phyloP scores from a whole-genome alignment of 352 stramenopile species.

The Phytophthora crassamura region DNA sequence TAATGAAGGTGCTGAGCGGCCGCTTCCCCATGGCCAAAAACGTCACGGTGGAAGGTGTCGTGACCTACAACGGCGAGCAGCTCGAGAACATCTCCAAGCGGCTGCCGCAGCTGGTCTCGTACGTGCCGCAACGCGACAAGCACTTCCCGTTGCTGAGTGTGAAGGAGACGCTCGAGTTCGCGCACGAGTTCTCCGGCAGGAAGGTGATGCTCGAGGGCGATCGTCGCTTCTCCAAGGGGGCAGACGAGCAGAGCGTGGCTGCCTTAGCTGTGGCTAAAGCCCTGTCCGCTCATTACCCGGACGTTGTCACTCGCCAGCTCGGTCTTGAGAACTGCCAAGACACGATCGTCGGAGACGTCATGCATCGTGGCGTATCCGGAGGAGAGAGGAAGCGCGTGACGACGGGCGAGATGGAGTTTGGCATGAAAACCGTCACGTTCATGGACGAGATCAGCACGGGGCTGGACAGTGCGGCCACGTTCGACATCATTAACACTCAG shows the following conservation, averaged over 20 bases:
- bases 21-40: slow-evolving; percentile 42
- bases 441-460: slow-evolving; percentile 81
- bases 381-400: slow-evolving; percentile 91
- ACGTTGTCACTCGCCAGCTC: slow-evolving; percentile 53
- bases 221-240: slow-evolving; percentile 46
- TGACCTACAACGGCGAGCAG: slow-evolving; percentile 54
- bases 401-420: slow-evolving; percentile 86
- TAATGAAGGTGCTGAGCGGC: slow-evolving; percentile 45
- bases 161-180: slow-evolving; percentile 51
- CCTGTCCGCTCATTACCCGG: slow-evolving; percentile 41
- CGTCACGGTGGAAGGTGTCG: slow-evolving; percentile 35
- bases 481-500: slow-evolving; percentile 54
- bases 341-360: slow-evolving; percentile 60
- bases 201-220: slow-evolving; percentile 32
- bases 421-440: slow-evolving; percentile 66
- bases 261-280: slow-evolving; percentile 24
- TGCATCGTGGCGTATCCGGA: slow-evolving; percentile 72
- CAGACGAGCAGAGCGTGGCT: slow-evolving; percentile 33
- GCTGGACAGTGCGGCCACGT: slow-evolving; percentile 57
- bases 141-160: slow-evolving; percentile 69
- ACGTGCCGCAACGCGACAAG: slow-evolving; percentile 79
- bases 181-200: slow-evolving; percentile 73
- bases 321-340: slow-evolving; percentile 54
- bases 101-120: slow-evolving; percentile 44
- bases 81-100: slow-evolving; percentile 30